Base-by-base conservation (phyloP, 2,329 filamentous ascomycete genomes). In the Chrysosporium keratinophilum region DNA sequence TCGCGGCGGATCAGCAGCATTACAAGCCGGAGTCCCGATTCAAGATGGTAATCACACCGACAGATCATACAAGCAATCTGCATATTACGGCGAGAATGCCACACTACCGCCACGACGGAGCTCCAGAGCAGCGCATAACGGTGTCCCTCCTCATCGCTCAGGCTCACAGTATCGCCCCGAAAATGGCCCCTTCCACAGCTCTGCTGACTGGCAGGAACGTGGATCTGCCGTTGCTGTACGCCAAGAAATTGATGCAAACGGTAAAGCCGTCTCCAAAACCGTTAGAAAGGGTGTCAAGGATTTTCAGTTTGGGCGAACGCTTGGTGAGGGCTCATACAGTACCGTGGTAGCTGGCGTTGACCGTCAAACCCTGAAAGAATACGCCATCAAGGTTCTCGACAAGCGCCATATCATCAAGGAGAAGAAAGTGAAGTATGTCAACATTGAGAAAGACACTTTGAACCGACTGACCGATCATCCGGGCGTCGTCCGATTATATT, bases 371-470 rank as follows among this genome's bases (percentile, higher is more conserved):
- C 74, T 94, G 55, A 95, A 95, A 64, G 91, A 98, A 69, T 97
- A 97, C 66, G 93, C 93, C 23, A 90, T 98, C 72, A 98, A 98
- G 69, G 91, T 98, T 14, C 80, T 98, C 45, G 93, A 98, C 72
- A 98, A 98, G 73, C 82, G 89, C 64, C 93, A 98, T 69, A 98
- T 98, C 65, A 98, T 98, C 76, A 98, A 97, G 71, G 93, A 98
- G 73, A 97, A 95, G 72, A 98, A 98, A 78, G 95, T 98, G 65
- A 98, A 98, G 77, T 98, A 98, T 66, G 93, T 98, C 71, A 98
- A 97, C 71, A 98, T 98, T 63, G 93, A 98, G 71, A 96, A 96
- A 74, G 91, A 98, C 71, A 97, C 93, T 0, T 76, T 98, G 54
- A 98, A 98, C 67, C 84, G 93, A 58, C 76, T 98, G 55, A 97